Base-by-base conservation (phyloP, 768 basidiomycete species). In the Harrya chromipes region DNA sequence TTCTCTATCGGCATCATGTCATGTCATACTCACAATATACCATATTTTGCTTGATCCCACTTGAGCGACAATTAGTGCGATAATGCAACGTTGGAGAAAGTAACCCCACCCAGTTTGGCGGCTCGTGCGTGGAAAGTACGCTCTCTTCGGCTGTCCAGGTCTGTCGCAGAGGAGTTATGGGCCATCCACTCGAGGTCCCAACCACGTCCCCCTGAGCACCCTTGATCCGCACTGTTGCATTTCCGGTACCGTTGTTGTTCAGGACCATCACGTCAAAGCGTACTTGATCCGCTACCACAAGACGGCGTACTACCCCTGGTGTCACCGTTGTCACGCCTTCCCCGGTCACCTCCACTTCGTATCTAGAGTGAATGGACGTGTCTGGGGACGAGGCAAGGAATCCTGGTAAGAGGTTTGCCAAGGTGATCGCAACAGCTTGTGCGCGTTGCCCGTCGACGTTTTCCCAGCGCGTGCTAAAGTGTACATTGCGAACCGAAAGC, bases 31-130 rank as follows among this genome's bases (percentile, higher is more conserved):
- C 53, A 80, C 79, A 80, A 81, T 16, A 81, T 80, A 10, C 80
- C 81, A 55, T 70, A 81, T 60, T 81, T 82, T 13, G 74, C 78
- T 31, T 72, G 66, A 49, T 67, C 74, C 72, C 74, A 83, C 78
- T 79, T 17, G 16, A 46, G 37, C 33, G 12, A 33, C 16, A 36
- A 17, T 54, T 39, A 56, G 34, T 21, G 24, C 6, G 12, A 27
- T 23, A 21, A 17, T 31, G 19, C 7, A 2, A 36, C 44, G 35
- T 3, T 8, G 4, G 36, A 4, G 20, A 33, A 13, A 40, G 50
- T 8, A 33, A 24, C 59, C 70, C 21, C 43, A 80, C 79, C 82
- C 81, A 83, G 21, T 68, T 68, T 0, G 81, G 82, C 2, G 78
- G 70, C 52, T 83, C 80, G 43, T 81, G 80, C 29, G 64, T 65